A percentile compares a stretch with the other conserved stretches of the same genome.
phyloP scores from a whole-genome alignment of 306 rosid species.

The Quercus gilva region DNA sequence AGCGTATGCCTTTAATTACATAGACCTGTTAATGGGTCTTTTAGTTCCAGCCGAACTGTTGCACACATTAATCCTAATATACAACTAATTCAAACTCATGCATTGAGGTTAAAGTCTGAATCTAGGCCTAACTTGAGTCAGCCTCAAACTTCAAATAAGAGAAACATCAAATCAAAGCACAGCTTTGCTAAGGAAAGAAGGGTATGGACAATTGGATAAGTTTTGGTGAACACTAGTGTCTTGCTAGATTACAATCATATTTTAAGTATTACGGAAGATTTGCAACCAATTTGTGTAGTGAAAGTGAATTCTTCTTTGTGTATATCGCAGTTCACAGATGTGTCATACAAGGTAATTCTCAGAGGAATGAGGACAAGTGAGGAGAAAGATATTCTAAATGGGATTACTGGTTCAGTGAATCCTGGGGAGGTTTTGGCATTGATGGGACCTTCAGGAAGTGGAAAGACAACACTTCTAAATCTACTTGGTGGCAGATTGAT shows the following conservation, averaged over 20 bases:
- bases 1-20: neutral
- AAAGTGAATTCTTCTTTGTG: neutral
- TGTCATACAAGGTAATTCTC: conserved; percentile 68
- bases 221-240: neutral
- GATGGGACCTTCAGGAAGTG: conserved; percentile 99
- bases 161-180: conserved; percentile 21
- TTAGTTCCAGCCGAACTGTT: conserved; percentile 7
- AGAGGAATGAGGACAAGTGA: conserved; percentile 64
- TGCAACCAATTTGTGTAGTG: conserved; percentile 15
- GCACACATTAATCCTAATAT: neutral
- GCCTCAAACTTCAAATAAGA: conserved; percentile 17
- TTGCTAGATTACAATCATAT: neutral
- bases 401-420: conserved; percentile 76
- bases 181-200: conserved; percentile 58
- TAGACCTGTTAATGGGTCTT: conserved; percentile 15
- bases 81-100: conserved; percentile 27
- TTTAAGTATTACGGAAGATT: neutral
- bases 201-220: conserved; percentile 35
- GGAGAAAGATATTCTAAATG: conserved; percentile 81
- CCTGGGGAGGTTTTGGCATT: conserved; percentile 95
- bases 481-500: conserved; percentile 74
- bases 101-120: conserved; percentile 26
- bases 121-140: conserved; percentile 21
- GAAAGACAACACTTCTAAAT: conserved; percentile 82
- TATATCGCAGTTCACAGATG: conserved; percentile 75